Percentiles rank a stretch among this genome's conserved stretches.
phyloP scores from a whole-genome alignment of 2,329 filamentous ascomycete genomes.

The Exophiala alcalophila region DNA sequence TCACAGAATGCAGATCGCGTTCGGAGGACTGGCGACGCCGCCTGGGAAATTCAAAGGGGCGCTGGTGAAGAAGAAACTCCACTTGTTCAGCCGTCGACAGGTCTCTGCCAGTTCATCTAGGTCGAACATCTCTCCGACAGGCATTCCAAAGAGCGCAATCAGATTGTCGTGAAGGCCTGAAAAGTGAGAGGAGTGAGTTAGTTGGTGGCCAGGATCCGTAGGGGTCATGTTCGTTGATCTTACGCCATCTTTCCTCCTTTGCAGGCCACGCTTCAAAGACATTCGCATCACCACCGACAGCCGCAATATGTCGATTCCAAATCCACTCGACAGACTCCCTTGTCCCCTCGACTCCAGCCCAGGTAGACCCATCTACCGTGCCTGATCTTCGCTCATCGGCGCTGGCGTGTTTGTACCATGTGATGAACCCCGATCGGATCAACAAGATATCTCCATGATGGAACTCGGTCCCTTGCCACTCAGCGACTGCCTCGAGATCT shows the following conservation, averaged over 20 bases:
- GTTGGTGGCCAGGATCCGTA: not conserved
- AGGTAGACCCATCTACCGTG: slow-evolving; percentile 40
- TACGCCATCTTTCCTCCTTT: slow-evolving; percentile 13
- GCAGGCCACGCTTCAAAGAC: slow-evolving; percentile 64
- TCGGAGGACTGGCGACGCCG: slow-evolving; percentile 40
- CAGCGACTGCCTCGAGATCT: slow-evolving; percentile 59
- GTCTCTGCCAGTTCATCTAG: slow-evolving; percentile 38
- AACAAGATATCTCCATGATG: slow-evolving; percentile 63
- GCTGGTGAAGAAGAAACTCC: slow-evolving; percentile 44
- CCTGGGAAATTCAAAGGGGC: slow-evolving; percentile 42
- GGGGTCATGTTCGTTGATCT: slow-evolving; percentile 4
- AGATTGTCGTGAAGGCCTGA: slow-evolving; percentile 27
- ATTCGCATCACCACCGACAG: slow-evolving; percentile 61
- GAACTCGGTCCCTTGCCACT: slow-evolving; percentile 53
- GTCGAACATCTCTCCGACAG: slow-evolving; percentile 35
- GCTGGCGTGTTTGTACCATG: slow-evolving; percentile 52
- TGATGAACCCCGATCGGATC: slow-evolving; percentile 61
- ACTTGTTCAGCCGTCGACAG: slow-evolving; percentile 38
- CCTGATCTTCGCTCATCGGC: slow-evolving; percentile 34
- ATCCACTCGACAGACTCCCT: slow-evolving; percentile 61
- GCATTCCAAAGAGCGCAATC: slow-evolving; percentile 30
- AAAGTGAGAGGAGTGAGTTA: slow-evolving; percentile 16
- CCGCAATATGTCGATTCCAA: slow-evolving; percentile 66
- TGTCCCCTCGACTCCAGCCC: slow-evolving; percentile 51
- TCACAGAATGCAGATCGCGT: slow-evolving; percentile 28